Evolutionary conservation across 1,284 basidiomycete species (phyloP).

Genomic region (Ganoderma resinaceum): DNA sequence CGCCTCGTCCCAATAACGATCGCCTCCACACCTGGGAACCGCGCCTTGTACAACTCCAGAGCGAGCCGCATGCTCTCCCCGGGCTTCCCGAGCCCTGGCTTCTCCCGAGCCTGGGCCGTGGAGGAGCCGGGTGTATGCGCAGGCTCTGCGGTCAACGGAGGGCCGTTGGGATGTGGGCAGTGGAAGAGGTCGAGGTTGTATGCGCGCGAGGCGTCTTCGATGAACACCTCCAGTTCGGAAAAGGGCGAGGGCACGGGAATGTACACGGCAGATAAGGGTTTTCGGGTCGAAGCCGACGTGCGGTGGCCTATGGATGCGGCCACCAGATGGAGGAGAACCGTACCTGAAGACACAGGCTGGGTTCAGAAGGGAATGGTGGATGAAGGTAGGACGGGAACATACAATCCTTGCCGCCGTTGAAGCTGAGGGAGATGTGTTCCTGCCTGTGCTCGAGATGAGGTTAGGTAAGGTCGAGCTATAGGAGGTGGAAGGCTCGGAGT

Average conservation of each 20-base stretch:
- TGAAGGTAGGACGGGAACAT: conserved; percentile 42
- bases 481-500: neutral
- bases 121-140: conserved; percentile 46
- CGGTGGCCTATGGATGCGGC: conserved; percentile 71
- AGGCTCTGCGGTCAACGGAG: conserved; percentile 49
- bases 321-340: conserved; percentile 92
- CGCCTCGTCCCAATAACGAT: conserved; percentile 91
- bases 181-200: conserved; percentile 86
- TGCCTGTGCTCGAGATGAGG: conserved; percentile 48
- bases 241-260: conserved; percentile 94
- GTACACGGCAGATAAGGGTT: conserved; percentile 82
- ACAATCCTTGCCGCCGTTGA: conserved; percentile 99
- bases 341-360: conserved; percentile 62
- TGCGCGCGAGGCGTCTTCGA: conserved; percentile 63
- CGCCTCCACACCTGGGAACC: conserved; percentile 71
- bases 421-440: conserved; percentile 83
- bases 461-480: neutral
- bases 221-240: conserved; percentile 84
- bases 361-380: neutral
- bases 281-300: conserved; percentile 41
- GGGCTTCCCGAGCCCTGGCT: conserved; percentile 51
- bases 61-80: conserved; percentile 87
- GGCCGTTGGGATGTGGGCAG: conserved; percentile 47
- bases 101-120: conserved; percentile 24
- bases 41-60: conserved; percentile 76